Evolutionary conservation across 768 basidiomycete species (phyloP), one percentile per base, ranked within the genome.

Genomic region (Tricholomella constricta): DNA sequence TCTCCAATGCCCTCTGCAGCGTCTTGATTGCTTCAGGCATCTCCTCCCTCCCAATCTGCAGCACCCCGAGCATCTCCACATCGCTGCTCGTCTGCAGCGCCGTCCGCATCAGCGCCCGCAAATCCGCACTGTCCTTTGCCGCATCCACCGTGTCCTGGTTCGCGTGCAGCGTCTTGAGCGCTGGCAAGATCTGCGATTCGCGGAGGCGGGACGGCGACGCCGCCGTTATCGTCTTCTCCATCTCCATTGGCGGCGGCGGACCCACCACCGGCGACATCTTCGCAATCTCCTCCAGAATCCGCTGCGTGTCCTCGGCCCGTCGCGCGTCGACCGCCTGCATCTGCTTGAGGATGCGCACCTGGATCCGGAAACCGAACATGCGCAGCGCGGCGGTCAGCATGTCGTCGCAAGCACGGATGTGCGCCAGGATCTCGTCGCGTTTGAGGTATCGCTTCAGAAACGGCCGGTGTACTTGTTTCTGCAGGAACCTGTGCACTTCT

Each of bases 1-100:
- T 58, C 70, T 85, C 84, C 45, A 89, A 70, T 14, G 82, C 83
- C 20, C 89, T 71, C 69, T 89, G 89, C 15, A 92, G 74, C 4
- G 89, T 85, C 71, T 89, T 89, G 65, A 91, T 83, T 11, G 88
- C 88, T 66, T 92, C 90, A 1, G 86, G 85, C 79, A 89, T 85
- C 65, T 89, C 86, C 40, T 82, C 80, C 41, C 82, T 72, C 29
- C 76, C 76, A 38, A 86, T 79, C 57, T 87, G 81, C 35, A 90
- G 71, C 1, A 85, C 77, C 17, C 76, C 71, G 27, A 89, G 69
- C 77, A 90, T 82, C 58, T 83, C 79, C 8, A 73, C 79, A 61
- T 91, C 89, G 57, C 72, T 84, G 48, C 79, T 79, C 6, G 79
- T 72, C 46, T 76, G 72, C 25, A 88, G 69, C 12, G 86, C 85